Percentiles rank a stretch among this genome's conserved stretches.
Conservation (phyloP, 352 stramenopile genomes). For the Phytophthora uliginosa region DNA sequence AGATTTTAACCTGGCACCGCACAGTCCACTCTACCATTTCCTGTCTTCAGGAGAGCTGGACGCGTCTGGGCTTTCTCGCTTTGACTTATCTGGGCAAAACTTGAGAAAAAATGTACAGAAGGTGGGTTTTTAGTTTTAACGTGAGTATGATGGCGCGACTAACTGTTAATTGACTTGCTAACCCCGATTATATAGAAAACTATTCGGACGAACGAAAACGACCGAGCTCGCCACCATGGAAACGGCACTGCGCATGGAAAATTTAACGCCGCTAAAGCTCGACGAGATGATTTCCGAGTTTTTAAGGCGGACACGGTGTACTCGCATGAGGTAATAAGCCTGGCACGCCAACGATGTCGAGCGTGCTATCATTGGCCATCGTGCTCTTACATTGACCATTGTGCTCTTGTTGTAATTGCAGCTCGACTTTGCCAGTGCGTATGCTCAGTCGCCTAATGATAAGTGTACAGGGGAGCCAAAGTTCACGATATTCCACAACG, state of each 20-base stretch:
- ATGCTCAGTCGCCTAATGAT: constrained; percentile 61
- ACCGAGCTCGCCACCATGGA: constrained; percentile 41
- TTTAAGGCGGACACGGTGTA: constrained; percentile 28
- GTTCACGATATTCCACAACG: constrained; percentile 78
- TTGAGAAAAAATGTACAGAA: constrained; percentile 30
- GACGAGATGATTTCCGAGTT: constrained; percentile 28
- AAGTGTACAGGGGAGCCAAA: constrained; percentile 70
- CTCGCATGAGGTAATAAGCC: constrained; percentile 45
- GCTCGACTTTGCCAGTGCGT: constrained; percentile 70
- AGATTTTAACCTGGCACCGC: constrained; percentile 76
- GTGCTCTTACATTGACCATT: constrained; percentile 1
- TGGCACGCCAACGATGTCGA: background rate
- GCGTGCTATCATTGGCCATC: constrained; percentile 2
- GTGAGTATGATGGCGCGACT: background rate
- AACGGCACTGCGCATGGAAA: constrained; percentile 52
- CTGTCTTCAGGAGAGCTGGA: constrained; percentile 57
- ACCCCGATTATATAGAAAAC: constrained; percentile 31
- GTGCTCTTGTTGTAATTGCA: constrained; percentile 20
- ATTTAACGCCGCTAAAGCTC: constrained; percentile 36
- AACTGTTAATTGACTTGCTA: background rate
- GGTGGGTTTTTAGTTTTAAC: constrained; percentile 15
- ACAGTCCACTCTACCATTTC: constrained; percentile 76
- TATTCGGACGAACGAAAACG: constrained; percentile 47
- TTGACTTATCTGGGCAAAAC: constrained; percentile 61
- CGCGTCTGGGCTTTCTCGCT: constrained; percentile 53